These are phyloP conservation scores for Cercospora citrullina DNA, from an alignment of 2,329 filamentous ascomycete genomes.

Conservation along the genomic window DNA sequence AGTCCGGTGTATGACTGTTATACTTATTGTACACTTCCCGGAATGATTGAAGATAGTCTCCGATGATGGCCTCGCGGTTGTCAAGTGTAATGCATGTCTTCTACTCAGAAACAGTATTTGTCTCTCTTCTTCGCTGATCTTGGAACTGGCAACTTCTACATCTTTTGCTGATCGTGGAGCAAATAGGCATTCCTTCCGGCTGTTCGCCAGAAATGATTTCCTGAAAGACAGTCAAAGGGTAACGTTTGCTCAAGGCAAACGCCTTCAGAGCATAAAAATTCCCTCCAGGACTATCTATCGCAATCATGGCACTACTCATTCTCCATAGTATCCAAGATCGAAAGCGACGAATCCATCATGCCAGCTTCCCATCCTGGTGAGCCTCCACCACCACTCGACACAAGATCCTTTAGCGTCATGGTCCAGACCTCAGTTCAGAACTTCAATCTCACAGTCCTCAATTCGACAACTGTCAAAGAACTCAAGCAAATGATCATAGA, in stretches of 20 bases:
- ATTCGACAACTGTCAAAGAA: neutral
- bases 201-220: neutral
- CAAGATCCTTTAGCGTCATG: neutral
- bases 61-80: conserved; percentile 1
- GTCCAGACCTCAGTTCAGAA: conserved; percentile 1
- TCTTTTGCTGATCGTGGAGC: neutral
- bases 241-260: neutral
- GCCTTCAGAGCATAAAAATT: neutral
- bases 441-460: neutral
- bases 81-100: conserved; percentile 7
- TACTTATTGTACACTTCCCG: conserved; percentile 18
- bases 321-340: neutral
- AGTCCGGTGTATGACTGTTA: conserved; percentile 5
- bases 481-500: conserved; percentile 5
- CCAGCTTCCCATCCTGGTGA: conserved; percentile 5
- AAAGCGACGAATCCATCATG: neutral
- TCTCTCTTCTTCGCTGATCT: neutral
- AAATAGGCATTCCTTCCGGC: neutral
- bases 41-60: conserved; percentile 11
- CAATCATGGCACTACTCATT: neutral
- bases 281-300: neutral
- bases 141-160: neutral
- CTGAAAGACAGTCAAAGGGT: neutral
- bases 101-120: neutral
- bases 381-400: neutral